phyloP scores from a whole-genome alignment of 73 alveolate species.

The Durusdinium trenchii region DNA sequence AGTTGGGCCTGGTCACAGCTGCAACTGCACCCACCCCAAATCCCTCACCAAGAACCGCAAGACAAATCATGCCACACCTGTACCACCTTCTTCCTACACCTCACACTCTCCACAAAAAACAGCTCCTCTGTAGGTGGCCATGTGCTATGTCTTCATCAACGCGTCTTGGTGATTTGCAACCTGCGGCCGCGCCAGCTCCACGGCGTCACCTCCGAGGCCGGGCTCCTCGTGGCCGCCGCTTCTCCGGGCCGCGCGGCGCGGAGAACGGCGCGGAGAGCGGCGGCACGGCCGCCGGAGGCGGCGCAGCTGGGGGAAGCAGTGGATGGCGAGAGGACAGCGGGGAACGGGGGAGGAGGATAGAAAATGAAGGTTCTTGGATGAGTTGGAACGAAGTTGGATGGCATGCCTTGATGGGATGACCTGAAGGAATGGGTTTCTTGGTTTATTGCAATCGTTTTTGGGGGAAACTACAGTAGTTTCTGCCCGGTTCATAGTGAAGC shows the following conservation, averaged over 20 bases:
- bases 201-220: constrained; percentile 20
- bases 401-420: no score
- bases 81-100: not conserved
- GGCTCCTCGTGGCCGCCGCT: constrained; percentile 51
- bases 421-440: no score
- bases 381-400: no score
- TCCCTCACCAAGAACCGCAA: not conserved
- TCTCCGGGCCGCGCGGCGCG: no score
- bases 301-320: constrained; percentile 21
- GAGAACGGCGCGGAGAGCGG: not conserved
- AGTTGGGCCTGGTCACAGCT: no score
- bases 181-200: constrained; percentile 6
- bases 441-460: no score
- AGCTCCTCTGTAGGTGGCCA: constrained; percentile 15
- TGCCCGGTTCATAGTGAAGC: no score
- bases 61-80: not conserved
- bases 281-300: not conserved
- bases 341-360: no score
- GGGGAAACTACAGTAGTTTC: no score
- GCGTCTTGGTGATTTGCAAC: constrained; percentile 60
- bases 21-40: not conserved
- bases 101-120: no score
- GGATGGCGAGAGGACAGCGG: constrained; percentile 56
- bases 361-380: no score
- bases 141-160: not conserved